Percentiles rank a stretch among this genome's conserved stretches.
phyloP scores from a whole-genome alignment of 1,284 basidiomycete species.

The Xanthoconium separans region DNA sequence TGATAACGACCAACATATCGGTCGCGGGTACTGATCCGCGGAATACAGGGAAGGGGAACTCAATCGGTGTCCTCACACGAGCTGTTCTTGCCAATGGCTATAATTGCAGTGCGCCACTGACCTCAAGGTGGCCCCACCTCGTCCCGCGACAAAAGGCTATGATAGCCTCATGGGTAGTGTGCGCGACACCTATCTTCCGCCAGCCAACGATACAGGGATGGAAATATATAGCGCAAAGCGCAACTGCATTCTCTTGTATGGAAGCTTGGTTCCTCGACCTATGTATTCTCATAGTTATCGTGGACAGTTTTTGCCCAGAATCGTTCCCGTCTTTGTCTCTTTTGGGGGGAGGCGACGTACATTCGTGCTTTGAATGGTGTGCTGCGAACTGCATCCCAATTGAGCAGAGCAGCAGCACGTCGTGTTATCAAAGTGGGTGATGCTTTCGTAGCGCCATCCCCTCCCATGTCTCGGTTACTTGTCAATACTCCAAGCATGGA shows the following conservation, averaged over 20 bases:
- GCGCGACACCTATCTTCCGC: too few species aligned
- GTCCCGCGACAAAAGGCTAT: too few species aligned
- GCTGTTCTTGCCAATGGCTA: background rate
- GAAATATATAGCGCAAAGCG: too few species aligned
- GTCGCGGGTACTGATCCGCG: background rate
- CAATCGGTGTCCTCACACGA: background rate
- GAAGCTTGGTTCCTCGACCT: too few species aligned
- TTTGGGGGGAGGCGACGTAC: background rate
- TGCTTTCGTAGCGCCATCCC: background rate
- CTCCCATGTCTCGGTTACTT: background rate
- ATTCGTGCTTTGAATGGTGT: background rate
- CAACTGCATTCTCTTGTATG: too few species aligned
- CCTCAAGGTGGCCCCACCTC: too few species aligned
- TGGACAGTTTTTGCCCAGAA: too few species aligned
- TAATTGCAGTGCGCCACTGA: background rate
- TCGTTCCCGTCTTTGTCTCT: background rate
- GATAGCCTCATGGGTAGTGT: too few species aligned
- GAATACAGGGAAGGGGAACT: background rate
- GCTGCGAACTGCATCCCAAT: background rate
- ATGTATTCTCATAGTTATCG: background rate
- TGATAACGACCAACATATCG: too few species aligned
- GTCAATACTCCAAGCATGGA: background rate
- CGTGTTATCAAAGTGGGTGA: background rate
- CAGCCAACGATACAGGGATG: too few species aligned
- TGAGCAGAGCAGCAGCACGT: background rate